These are phyloP conservation scores for Tetrapisispora namnaoensis DNA, from an alignment of 805 yeast genomes.

Conservation along the genomic window DNA sequence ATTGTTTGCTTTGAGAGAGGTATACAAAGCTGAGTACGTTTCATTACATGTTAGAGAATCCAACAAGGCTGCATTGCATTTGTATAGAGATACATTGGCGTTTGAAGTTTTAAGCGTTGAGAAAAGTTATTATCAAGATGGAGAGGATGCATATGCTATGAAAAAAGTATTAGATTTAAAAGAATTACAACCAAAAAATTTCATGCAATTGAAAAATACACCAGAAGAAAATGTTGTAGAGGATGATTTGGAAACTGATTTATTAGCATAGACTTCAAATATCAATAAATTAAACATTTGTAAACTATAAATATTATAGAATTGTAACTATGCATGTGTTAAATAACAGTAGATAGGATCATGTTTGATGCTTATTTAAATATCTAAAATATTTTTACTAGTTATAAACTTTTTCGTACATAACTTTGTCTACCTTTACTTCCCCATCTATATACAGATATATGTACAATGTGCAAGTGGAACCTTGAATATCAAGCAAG, in stretches of 20 bases:
- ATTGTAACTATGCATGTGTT: background rate
- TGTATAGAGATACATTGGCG: slow-evolving; percentile 74
- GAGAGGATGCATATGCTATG: slow-evolving; percentile 97
- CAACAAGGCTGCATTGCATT: slow-evolving; percentile 86
- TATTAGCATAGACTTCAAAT: slow-evolving; percentile 29
- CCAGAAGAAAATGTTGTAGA: slow-evolving; percentile 27
- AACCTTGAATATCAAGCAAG: slow-evolving; percentile 73
- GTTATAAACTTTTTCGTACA: slow-evolving; percentile 40
- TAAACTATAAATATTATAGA: background rate
- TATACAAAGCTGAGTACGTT: slow-evolving; percentile 72
- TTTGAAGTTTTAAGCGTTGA: slow-evolving; percentile 80
- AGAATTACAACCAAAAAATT: slow-evolving; percentile 49
- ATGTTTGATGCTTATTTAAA: background rate
- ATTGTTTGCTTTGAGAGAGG: slow-evolving; percentile 68
- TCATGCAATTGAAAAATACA: slow-evolving; percentile 30
- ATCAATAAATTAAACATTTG: no score
- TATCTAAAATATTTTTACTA: background rate
- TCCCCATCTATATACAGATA: slow-evolving; percentile 74
- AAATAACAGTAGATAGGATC: background rate
- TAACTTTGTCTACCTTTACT: slow-evolving; percentile 83
- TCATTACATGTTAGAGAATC: slow-evolving; percentile 89
- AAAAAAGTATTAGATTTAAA: slow-evolving; percentile 53
- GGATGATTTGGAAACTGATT: slow-evolving; percentile 48
- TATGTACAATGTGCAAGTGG: slow-evolving; percentile 70
- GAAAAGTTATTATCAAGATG: slow-evolving; percentile 88